phyloP scores from a whole-genome alignment of 2,329 filamentous ascomycete genomes.

The Monosporascus sp. region DNA sequence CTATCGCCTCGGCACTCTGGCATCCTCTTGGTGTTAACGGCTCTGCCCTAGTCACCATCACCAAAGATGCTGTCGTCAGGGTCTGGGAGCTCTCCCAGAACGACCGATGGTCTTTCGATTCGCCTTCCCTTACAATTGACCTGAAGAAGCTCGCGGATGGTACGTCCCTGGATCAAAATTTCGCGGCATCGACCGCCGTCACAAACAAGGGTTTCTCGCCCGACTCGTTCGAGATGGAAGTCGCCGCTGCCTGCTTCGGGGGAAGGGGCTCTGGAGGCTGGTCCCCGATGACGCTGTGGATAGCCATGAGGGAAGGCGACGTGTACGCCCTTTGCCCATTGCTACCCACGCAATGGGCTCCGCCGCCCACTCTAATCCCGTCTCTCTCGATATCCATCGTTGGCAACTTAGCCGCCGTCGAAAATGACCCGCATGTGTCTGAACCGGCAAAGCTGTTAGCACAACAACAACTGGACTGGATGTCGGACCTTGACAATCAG shows the following conservation, averaged over 20 bases:
- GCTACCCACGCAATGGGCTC: conserved; percentile 80
- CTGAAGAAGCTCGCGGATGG: conserved; percentile 85
- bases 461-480: conserved; percentile 63
- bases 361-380: conserved; percentile 69
- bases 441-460: conserved; percentile 50
- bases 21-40: conserved; percentile 84
- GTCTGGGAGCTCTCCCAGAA: conserved; percentile 85
- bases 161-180: conserved; percentile 74
- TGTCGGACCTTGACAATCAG: conserved; percentile 60
- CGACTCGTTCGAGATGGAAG: conserved; percentile 89
- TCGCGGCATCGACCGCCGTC: conserved; percentile 67
- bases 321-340: conserved; percentile 91
- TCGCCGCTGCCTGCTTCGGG: conserved; percentile 80
- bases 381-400: conserved; percentile 80
- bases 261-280: conserved; percentile 68
- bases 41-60: conserved; percentile 80
- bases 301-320: conserved; percentile 92
- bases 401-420: conserved; percentile 60
- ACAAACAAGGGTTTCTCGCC: conserved; percentile 81
- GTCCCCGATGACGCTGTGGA: conserved; percentile 94
- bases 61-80: conserved; percentile 79
- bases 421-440: conserved; percentile 52
- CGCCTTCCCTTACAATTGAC: conserved; percentile 78
- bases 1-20: conserved; percentile 80
- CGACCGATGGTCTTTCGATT: conserved; percentile 82